Percentiles rank a stretch among this genome's conserved stretches.
phyloP scores from a whole-genome alignment of 805 yeast genomes.

The Cyberlindnera euphorbiiphila region DNA sequence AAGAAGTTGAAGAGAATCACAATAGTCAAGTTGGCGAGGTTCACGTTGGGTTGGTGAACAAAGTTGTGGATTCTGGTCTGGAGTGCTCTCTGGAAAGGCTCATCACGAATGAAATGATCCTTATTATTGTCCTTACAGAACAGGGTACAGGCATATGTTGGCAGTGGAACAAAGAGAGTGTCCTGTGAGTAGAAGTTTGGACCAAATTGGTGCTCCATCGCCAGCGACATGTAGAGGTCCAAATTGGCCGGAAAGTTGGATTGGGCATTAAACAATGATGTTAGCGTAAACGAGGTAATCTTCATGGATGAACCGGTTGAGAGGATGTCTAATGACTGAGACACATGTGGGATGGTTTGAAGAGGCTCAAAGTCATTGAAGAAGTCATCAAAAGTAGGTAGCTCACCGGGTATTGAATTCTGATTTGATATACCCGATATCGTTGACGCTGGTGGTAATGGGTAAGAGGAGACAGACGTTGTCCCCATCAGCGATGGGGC shows the following conservation, averaged over 20 bases:
- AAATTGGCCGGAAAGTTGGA: conserved; percentile 22
- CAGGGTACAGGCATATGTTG: conserved; percentile 20
- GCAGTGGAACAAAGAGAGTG: conserved; percentile 25
- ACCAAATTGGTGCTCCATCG: conserved; percentile 18
- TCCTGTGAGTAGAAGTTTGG: conserved; percentile 17
- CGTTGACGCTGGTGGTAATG: conserved; percentile 9
- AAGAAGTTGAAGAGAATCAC: conserved; percentile 20
- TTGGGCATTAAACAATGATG: conserved; percentile 17
- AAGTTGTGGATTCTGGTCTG: conserved; percentile 20
- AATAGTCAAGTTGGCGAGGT: conserved; percentile 18
- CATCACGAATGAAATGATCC: conserved; percentile 20
- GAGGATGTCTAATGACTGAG: conserved; percentile 14
- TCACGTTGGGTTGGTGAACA: conserved; percentile 15
- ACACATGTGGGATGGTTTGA: conserved; percentile 15
- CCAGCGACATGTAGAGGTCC: conserved; percentile 22
- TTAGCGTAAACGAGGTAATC: conserved; percentile 17
- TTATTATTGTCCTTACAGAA: conserved; percentile 25
- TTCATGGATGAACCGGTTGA: conserved; percentile 20
- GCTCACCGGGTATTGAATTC: no score
- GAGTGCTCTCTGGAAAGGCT: conserved; percentile 14
- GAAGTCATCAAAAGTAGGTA: conserved; percentile 24
- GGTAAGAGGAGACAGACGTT: conserved; percentile 6
- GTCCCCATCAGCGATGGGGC: conserved; percentile 2
- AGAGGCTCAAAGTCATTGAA: conserved; percentile 25
- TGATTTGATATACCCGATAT: neutral